Conservation (phyloP, 2,329 filamentous ascomycete genomes). For the Lachnellula hyalina region DNA sequence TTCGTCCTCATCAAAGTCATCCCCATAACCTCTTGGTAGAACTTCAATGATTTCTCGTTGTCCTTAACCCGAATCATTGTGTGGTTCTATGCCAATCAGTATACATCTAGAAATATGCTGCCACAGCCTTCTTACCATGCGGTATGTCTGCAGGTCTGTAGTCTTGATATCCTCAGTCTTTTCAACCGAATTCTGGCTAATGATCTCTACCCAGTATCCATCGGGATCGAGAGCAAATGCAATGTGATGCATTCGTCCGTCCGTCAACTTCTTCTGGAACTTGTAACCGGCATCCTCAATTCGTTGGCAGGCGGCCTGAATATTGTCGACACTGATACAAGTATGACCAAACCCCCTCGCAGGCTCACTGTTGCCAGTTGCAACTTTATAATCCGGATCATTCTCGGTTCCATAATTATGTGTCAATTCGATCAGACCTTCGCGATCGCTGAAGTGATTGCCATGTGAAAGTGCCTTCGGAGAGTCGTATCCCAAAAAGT, state of each 20-base stretch:
- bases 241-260: constrained; percentile 82
- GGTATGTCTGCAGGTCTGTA: constrained; percentile 72
- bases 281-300: constrained; percentile 85
- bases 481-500: constrained; percentile 87
- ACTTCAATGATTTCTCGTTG: constrained; percentile 65
- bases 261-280: constrained; percentile 91
- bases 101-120: neutral
- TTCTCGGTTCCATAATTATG: constrained; percentile 85
- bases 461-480: constrained; percentile 68
- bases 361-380: constrained; percentile 89
- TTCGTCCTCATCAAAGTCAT: constrained; percentile 74
- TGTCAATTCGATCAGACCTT: constrained; percentile 83
- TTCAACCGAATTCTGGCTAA: constrained; percentile 66
- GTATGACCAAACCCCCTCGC: constrained; percentile 68
- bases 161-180: constrained; percentile 65
- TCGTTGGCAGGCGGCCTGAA: constrained; percentile 84
- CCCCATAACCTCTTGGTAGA: constrained; percentile 81
- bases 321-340: constrained; percentile 75
- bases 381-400: constrained; percentile 72
- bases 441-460: constrained; percentile 70
- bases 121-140: constrained; percentile 45
- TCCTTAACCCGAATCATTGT: constrained; percentile 95
- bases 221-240: constrained; percentile 89
- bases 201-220: constrained; percentile 78
- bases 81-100: constrained; percentile 56